Conservation (phyloP, 805 yeast species). For the Yarrowia sp. region DNA sequence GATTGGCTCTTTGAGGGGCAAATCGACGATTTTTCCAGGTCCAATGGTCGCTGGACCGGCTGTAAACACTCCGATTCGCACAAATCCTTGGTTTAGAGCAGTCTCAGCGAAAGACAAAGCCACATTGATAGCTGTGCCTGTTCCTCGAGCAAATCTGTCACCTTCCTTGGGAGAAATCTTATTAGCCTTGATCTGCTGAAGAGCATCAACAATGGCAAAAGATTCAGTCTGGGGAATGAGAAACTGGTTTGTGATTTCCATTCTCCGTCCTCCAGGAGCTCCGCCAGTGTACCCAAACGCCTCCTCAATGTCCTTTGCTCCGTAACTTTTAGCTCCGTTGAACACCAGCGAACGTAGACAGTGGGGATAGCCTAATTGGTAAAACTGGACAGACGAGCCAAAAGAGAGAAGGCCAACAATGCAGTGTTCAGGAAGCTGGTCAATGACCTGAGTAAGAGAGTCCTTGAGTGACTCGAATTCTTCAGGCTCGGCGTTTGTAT, state of each 20-base stretch:
- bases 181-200: slow-evolving; percentile 74
- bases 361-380: slow-evolving; percentile 67
- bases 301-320: slow-evolving; percentile 51
- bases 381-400: slow-evolving; percentile 86
- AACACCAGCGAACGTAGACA: slow-evolving; percentile 73
- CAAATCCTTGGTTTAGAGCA: slow-evolving; percentile 71
- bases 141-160: slow-evolving; percentile 82
- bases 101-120: slow-evolving; percentile 81
- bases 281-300: slow-evolving; percentile 51
- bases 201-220: slow-evolving; percentile 71
- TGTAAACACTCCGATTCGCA: slow-evolving; percentile 83
- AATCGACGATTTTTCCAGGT: slow-evolving; percentile 91
- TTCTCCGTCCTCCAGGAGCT: not conserved
- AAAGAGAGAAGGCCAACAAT: slow-evolving; percentile 80
- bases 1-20: slow-evolving; percentile 89
- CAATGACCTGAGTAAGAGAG: slow-evolving; percentile 68
- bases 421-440: slow-evolving; percentile 83
- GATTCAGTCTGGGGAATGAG: slow-evolving; percentile 70
- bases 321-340: slow-evolving; percentile 82
- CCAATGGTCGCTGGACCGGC: slow-evolving; percentile 94
- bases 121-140: slow-evolving; percentile 87
- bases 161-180: slow-evolving; percentile 82
- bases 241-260: slow-evolving; percentile 45
- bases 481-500: slow-evolving; percentile 83
- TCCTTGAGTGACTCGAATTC: slow-evolving; percentile 80